phyloP scores from a whole-genome alignment of 164 flowering plant species.

The Paratinospora sagittata region DNA sequence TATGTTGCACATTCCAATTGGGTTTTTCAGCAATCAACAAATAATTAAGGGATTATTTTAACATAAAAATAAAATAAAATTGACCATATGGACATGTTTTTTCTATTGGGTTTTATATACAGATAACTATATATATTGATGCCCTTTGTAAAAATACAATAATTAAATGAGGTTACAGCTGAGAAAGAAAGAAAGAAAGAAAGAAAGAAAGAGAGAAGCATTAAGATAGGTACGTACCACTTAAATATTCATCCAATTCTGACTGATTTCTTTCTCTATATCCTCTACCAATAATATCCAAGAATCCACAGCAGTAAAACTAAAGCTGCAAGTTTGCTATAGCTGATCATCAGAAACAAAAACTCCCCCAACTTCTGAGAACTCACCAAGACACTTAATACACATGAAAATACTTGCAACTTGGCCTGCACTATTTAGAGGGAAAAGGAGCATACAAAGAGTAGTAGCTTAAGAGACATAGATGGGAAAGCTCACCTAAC shows the following conservation, averaged over 20 bases:
- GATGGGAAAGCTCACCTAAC: conserved; percentile 7
- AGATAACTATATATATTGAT: neutral
- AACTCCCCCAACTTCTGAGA: neutral
- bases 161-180: neutral
- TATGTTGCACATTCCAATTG: neutral
- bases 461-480: neutral
- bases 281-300: neutral
- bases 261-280: neutral
- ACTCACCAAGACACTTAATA: neutral
- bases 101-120: neutral
- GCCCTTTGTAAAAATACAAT: neutral
- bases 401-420: neutral
- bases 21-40: neutral
- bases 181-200: neutral
- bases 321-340: neutral
- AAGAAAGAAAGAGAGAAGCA: neutral
- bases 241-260: neutral
- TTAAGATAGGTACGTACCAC: neutral
- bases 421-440: neutral
- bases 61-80: too few relatives aligned
- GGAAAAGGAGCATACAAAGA: neutral
- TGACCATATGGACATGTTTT: too few relatives aligned
- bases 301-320: neutral
- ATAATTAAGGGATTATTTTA: neutral
- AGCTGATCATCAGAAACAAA: neutral